Percentiles rank a stretch among this genome's conserved stretches.
phyloP scores from a whole-genome alignment of 2,329 filamentous ascomycete species.

The Aspergillus novofumigatus region DNA sequence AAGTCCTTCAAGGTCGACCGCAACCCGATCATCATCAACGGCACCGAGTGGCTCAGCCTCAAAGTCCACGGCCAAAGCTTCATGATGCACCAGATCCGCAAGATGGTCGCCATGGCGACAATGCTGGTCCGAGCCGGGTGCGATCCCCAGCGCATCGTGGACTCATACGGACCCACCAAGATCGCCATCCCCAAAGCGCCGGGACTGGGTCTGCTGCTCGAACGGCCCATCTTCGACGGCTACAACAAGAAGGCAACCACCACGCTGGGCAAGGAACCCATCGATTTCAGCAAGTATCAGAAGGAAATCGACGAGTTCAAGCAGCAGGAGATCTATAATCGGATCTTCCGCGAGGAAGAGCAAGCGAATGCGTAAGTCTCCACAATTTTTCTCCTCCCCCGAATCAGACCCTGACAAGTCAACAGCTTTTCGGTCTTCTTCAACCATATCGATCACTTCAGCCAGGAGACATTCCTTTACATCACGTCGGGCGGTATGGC shows the following conservation, averaged over 20 bases:
- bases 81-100: constrained; percentile 99
- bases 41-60: constrained; percentile 91
- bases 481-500: constrained; percentile 65
- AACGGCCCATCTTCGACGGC: constrained; percentile 83
- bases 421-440: constrained; percentile 71
- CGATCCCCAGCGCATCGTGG: constrained; percentile 63
- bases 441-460: constrained; percentile 73
- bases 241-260: constrained; percentile 71
- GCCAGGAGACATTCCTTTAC: constrained; percentile 69
- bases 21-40: constrained; percentile 75
- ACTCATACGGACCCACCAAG: constrained; percentile 67
- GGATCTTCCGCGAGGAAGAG: constrained; percentile 88
- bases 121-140: constrained; percentile 80
- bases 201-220: constrained; percentile 78
- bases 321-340: constrained; percentile 82
- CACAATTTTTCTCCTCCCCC: not conserved
- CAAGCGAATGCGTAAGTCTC: constrained; percentile 73
- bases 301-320: constrained; percentile 84
- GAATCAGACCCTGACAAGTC: constrained; percentile 1
- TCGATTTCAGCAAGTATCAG: constrained; percentile 76
- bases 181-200: constrained; percentile 94
- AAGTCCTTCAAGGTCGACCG: constrained; percentile 80
- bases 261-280: constrained; percentile 60
- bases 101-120: constrained; percentile 94
- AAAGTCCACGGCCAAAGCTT: constrained; percentile 98